Evolutionary conservation across 2,329 filamentous ascomycete genomes (phyloP).

Genomic region (Nemania sp.): DNA sequence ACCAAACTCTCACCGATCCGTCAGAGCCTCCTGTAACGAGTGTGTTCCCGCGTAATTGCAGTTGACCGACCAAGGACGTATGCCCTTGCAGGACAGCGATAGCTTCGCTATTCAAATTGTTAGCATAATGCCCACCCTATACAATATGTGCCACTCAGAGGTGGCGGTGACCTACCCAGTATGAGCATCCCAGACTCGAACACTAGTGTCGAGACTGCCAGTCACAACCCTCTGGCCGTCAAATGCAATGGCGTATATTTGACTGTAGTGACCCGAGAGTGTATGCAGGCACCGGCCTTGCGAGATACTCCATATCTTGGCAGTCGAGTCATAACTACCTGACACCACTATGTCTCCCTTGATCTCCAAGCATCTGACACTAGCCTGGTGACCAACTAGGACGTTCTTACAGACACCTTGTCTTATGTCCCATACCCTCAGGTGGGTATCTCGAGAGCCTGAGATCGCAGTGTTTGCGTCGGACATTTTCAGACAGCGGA

Average conservation of each 20-base stretch:
- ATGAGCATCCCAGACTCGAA: conserved; percentile 92
- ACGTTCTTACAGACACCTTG: conserved; percentile 89
- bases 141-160: neutral
- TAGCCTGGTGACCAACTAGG: conserved; percentile 91
- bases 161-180: conserved; percentile 65
- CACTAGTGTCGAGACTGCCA: conserved; percentile 93
- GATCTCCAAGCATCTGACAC: conserved; percentile 92
- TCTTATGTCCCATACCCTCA: conserved; percentile 92
- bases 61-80: conserved; percentile 92
- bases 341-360: conserved; percentile 97
- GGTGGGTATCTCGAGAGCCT: conserved; percentile 89
- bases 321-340: conserved; percentile 95
- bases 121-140: conserved; percentile 27
- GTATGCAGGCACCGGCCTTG: conserved; percentile 91
- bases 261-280: conserved; percentile 91
- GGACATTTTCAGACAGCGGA: conserved; percentile 96
- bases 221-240: conserved; percentile 93
- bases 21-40: conserved; percentile 96
- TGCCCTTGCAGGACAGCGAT: conserved; percentile 94
- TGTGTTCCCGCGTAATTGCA: conserved; percentile 93
- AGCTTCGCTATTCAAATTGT: conserved; percentile 61
- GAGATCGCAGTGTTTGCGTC: conserved; percentile 93
- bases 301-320: conserved; percentile 96
- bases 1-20: conserved; percentile 96
- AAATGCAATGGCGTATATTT: conserved; percentile 98